Evolutionary conservation across 73 alveolate genomes (phyloP).

Genomic region (Halteria grandinella): DNA sequence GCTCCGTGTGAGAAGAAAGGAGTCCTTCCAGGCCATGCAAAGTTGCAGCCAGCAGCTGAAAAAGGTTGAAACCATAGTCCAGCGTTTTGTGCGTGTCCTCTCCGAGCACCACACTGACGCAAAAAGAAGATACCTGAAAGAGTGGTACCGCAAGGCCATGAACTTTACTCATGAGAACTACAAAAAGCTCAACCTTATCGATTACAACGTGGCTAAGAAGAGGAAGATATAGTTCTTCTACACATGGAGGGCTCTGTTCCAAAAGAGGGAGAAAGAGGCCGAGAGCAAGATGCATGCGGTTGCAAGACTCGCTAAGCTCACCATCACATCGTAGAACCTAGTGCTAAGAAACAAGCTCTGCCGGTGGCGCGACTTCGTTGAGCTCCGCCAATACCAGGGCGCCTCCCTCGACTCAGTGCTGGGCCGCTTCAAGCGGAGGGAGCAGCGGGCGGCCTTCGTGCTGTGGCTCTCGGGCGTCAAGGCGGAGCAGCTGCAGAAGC

Average conservation of each 20-base stretch:
- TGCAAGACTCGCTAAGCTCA: constrained; percentile 14
- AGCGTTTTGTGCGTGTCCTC: constrained; percentile 2
- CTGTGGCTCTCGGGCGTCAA: constrained; percentile 44
- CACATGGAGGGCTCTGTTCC: constrained; percentile 63
- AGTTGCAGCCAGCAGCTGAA: not conserved
- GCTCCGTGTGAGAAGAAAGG: constrained; percentile 12
- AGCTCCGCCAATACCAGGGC: not conserved
- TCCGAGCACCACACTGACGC: constrained; percentile 28
- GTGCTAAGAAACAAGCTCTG: constrained; percentile 44
- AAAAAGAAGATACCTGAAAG: constrained; percentile 30
- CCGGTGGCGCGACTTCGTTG: constrained; percentile 50
- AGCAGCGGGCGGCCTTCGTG: constrained; percentile 37
- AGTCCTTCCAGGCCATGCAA: constrained; percentile 35
- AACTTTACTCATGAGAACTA: constrained; percentile 56
- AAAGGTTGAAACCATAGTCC: constrained; percentile 1
- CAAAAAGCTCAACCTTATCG: constrained; percentile 34
- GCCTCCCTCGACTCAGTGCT: constrained; percentile 15
- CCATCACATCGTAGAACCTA: not conserved
- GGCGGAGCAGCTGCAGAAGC: constrained; percentile 25
- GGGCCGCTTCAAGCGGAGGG: constrained; percentile 17
- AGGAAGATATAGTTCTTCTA: constrained; percentile 48
- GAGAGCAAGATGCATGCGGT: constrained; percentile 56
- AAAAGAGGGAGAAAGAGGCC: constrained; percentile 4
- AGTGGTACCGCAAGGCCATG: constrained; percentile 63
- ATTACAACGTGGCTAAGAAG: constrained; percentile 48